Base-by-base conservation (phyloP, 306 rosid genomes). In the Leucaena leucocephala region DNA sequence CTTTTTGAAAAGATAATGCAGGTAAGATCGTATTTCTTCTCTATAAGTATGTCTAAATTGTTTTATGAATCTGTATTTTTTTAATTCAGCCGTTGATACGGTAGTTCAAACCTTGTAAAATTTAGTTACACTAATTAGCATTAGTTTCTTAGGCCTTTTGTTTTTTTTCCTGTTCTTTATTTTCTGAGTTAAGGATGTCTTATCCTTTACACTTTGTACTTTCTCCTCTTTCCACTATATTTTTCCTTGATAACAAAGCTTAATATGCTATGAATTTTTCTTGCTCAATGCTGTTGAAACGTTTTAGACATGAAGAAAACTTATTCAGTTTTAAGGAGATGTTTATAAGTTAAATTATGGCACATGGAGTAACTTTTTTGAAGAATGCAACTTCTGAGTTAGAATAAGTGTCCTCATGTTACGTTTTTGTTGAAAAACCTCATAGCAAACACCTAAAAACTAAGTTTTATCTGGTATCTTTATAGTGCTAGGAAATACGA, bases 1-100 rank as follows among this genome's bases (percentile, higher is more conserved):
- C 90, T 95, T 55, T 95, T 95, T 48, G 99, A 95, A 87, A 93
- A 95, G 92, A 95, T 95, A 86, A 95, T 95, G 99, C 87, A 85
- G 98, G 98, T 74, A 77, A 39, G 44, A 66, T 79, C 45, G 70
- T 54, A 12, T 70, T 55, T 71, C 8, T 57, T 16, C 45, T 50
- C 17, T 66, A 34, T 50, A 39, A 3, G 8, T 14, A 10, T n/a
- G 22, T 68, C 44, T 81, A 22, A 4, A 42, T 40, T 77, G 36
- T n/a, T 48, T 21, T 22, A 17, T 58, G 22, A 58, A 44, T 76
- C 48, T 9, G 4, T 44, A 19, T 48, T 54, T 64, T 48, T 54
- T 64, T 73, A 8, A 54, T 73, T 48, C 55, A 62, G 49, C 78
- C 19, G 3, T 68, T 19, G 22, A 45, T 50, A 49, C 17, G 2